Evolutionary conservation across 257 asterid genomes (phyloP), one percentile per base, ranked within the genome.

Genomic region (Henckelia pumila): DNA sequence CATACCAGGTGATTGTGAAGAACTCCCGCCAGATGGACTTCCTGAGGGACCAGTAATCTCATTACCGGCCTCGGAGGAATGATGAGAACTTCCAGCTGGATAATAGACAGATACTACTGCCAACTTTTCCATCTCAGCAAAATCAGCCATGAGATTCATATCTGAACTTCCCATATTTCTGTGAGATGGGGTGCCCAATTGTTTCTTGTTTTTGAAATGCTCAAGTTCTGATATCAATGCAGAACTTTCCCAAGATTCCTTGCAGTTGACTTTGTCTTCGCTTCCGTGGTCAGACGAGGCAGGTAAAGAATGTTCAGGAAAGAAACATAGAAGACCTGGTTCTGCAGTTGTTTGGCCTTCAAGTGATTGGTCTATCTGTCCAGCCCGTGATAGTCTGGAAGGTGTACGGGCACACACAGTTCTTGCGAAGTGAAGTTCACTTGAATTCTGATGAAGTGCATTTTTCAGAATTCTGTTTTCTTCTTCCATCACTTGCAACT

Each of bases 61-160:
- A 59, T 67, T 73, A 40, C 67, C 76, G 23, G 75, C 80, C 56
- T 77, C 84, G 7, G 80, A 75, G 49, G 67, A 66, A 79, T 70
- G 78, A 52, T 64, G 80, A 37, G 74, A 56, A 56, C 75, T 76
- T 81, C 66, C 82, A 37, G 63, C 62, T n/a, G 81, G 74, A 72
- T 66, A 71, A 58, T 82, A 79, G 20, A 72, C 69, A 58, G 88
- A 78, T 61, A 81, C 87, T 0, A 80, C 63, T 2, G 94, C 95
- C 71, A 88, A 56, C 77, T 85, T 92, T 74, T 92, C 98, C 96
- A 92, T 92, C 87, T 92, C 96, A 49, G 81, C 85, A 71, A 92
- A 92, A 78, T 92, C 98, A 71, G 86, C 96, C 97, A 92, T 86
- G 72, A 92, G 83, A 74, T 79, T 80, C 77, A 83, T 85, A 61